Conservation (phyloP, 2,329 filamentous ascomycete genomes). For the Fusarium subtropicale region DNA sequence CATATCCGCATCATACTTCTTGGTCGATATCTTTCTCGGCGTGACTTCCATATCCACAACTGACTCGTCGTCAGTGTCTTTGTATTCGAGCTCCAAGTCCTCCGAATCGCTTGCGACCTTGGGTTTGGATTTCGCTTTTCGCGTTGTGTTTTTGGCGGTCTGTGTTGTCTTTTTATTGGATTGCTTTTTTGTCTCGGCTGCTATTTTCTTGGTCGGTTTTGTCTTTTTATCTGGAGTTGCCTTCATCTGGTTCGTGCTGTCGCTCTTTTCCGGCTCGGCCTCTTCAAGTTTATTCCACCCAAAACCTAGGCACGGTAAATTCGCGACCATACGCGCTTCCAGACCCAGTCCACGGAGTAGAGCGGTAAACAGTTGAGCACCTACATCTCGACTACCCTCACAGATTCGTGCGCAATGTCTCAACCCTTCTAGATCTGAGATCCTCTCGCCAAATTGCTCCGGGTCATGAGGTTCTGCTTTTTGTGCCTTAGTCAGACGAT, state of each 20-base stretch:
- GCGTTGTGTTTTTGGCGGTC: slow-evolving; percentile 32
- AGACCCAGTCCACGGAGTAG: slow-evolving; percentile 83
- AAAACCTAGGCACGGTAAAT: slow-evolving; percentile 86
- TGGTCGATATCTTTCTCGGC: slow-evolving; percentile 55
- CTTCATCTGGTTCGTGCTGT: slow-evolving; percentile 3
- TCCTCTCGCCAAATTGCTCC: slow-evolving; percentile 79
- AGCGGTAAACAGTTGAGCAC: slow-evolving; percentile 89
- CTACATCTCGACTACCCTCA: slow-evolving; percentile 86
- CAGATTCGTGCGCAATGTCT: slow-evolving; percentile 74
- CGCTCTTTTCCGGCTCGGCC: slow-evolving; percentile 66
- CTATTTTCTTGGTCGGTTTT: neutral
- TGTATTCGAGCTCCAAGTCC: slow-evolving; percentile 55
- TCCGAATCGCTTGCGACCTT: slow-evolving; percentile 57
- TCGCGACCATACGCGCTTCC: slow-evolving; percentile 85
- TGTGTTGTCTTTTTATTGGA: slow-evolving; percentile 24
- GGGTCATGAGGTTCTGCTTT: slow-evolving; percentile 71
- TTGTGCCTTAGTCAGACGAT: slow-evolving; percentile 78
- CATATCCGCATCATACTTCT: slow-evolving; percentile 78
- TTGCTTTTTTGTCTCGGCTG: slow-evolving; percentile 7
- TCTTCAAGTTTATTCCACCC: slow-evolving; percentile 92
- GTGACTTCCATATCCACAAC: slow-evolving; percentile 65
- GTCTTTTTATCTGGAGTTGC: slow-evolving; percentile 17
- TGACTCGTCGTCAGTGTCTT: slow-evolving; percentile 69
- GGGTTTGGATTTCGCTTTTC: slow-evolving; percentile 20
- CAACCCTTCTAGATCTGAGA: slow-evolving; percentile 75